Percentiles rank a stretch among this genome's conserved stretches.
These are phyloP conservation scores for Phytophthora kernoviae DNA, from an alignment of 352 stramenopile species.

Conservation along the genomic window DNA sequence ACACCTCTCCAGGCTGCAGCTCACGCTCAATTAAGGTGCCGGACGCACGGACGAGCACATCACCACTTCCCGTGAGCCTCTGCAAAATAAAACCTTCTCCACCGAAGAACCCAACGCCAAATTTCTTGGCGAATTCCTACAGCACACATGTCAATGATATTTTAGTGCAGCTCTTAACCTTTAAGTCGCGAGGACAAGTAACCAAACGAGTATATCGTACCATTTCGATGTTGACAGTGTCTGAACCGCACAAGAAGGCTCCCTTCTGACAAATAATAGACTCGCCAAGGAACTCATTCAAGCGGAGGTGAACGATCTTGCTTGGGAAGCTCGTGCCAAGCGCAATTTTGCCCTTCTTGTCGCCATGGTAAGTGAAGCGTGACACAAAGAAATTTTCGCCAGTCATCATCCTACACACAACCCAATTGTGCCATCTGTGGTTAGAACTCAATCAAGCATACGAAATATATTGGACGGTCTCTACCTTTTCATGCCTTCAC, in stretches of 20 bases:
- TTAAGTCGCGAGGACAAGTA: too few relatives aligned
- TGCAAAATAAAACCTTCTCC: constrained; percentile 96
- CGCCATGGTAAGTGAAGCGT: constrained; percentile 69
- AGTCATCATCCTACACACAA: constrained; percentile 60
- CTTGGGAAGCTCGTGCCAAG: constrained; percentile 90
- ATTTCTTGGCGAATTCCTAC: constrained; percentile 90
- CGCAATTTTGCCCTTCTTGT: constrained; percentile 77
- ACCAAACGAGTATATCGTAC: constrained; percentile 24
- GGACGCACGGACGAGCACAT: constrained; percentile 92
- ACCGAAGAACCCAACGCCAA: constrained; percentile 93
- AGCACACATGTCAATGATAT: constrained; percentile 1
- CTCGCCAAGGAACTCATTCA: constrained; percentile 87
- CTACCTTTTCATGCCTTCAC: constrained; percentile 85
- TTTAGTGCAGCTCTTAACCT: too few relatives aligned
- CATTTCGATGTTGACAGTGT: constrained; percentile 93
- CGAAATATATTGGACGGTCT: constrained; percentile 55
- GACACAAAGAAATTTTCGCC: constrained; percentile 85
- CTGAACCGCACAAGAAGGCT: constrained; percentile 91
- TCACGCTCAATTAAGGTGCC: constrained; percentile 90
- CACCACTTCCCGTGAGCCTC: constrained; percentile 87
- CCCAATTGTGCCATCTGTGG: constrained; percentile 1
- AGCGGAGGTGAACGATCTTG: constrained; percentile 90
- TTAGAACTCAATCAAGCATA: neutral
- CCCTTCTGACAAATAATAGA: constrained; percentile 94
- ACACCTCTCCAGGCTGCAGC: constrained; percentile 84